Evolutionary conservation across 2,329 filamentous ascomycete genomes (phyloP), one percentile per base, ranked within the genome.

Genomic region (Stagonosporopsis chrysanthemi): DNA sequence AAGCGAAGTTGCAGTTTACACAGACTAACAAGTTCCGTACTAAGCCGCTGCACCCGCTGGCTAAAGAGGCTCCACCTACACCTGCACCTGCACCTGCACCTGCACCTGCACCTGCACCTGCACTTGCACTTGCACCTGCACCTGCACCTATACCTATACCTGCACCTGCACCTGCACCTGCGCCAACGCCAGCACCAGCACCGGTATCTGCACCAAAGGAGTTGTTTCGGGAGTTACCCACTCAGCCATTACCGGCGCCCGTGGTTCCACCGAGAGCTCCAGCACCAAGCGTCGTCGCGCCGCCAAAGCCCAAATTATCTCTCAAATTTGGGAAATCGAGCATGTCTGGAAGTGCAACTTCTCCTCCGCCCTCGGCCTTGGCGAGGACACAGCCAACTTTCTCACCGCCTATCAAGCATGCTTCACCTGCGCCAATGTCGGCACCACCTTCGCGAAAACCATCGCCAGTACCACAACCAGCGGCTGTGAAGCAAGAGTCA

Each of bases 1-100:
- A 82, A 65, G 84, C 60, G 43, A 42, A 61, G 28, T 15, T 77
- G 35, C 67, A 64, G 17, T 77, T 77, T 54, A 69, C 56, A 43
- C 66, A 67, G 31, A 69, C 63, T 15, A 60, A 70, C 0, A 67
- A 57, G 44, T 56, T 62, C 40, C 66, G 73, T 11, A 63, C 60
- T 0, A 64, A 62, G 38, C 52, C 62, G n/a, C 48, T 55, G 29
- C 58, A 47, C 22, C 52, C 61, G 19, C 51, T 61, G 29, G 36
- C 46, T n/a, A 53, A 62, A 9, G 52, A 45, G 19, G 56, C 58
- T 19, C 55, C 47, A 31, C 57, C 60, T 15, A 29, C 52, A 17
- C 58, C 62, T 49, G 53, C 56, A 44, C 36, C 38, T 14, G 50
- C 47, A 29, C 52, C 19, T 15, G 39, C 39, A 14, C 2, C 39